Evolutionary conservation across 495 filamentous ascomycete genomes (phyloP).

Genomic region (Clohesyomyces aquaticus): DNA sequence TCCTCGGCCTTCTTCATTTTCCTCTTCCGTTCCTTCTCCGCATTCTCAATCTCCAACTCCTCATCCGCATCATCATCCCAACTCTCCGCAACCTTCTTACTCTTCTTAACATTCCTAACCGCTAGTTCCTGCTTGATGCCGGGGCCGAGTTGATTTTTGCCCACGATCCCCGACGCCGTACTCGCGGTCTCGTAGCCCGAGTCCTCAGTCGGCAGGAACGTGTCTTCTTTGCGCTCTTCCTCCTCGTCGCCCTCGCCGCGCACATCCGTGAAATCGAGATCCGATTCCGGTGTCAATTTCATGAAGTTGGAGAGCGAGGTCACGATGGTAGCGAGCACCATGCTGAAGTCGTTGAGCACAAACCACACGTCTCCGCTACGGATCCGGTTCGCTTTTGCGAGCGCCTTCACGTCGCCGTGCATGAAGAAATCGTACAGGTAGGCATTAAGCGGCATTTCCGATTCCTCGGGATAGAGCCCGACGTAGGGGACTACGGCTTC

Average conservation of each 20-base stretch:
- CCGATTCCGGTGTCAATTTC: conserved; percentile 44
- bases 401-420: conserved; percentile 61
- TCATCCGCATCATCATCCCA: conserved; percentile 47
- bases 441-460: conserved; percentile 61
- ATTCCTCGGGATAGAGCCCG: conserved; percentile 57
- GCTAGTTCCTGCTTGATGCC: conserved; percentile 25
- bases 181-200: conserved; percentile 28
- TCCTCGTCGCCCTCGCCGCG: conserved; percentile 50
- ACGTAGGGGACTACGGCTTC: conserved; percentile 70
- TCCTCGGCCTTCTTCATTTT: conserved; percentile 46
- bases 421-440: conserved; percentile 77
- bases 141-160: too few relatives aligned
- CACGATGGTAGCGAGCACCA: conserved; percentile 68
- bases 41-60: conserved; percentile 20
- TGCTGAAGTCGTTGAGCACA: conserved; percentile 68
- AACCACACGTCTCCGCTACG: conserved; percentile 70
- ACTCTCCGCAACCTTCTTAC: conserved; percentile 48
- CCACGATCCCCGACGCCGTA: conserved; percentile 14
- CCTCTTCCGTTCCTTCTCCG: conserved; percentile 36
- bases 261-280: conserved; percentile 47
- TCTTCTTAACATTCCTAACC: conserved; percentile 42
- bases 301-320: conserved; percentile 60
- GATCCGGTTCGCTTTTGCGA: conserved; percentile 64
- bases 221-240: conserved; percentile 43
- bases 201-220: conserved; percentile 49